Conservation (phyloP, 2,329 filamentous ascomycete species). For the Phialophora chinensis region DNA sequence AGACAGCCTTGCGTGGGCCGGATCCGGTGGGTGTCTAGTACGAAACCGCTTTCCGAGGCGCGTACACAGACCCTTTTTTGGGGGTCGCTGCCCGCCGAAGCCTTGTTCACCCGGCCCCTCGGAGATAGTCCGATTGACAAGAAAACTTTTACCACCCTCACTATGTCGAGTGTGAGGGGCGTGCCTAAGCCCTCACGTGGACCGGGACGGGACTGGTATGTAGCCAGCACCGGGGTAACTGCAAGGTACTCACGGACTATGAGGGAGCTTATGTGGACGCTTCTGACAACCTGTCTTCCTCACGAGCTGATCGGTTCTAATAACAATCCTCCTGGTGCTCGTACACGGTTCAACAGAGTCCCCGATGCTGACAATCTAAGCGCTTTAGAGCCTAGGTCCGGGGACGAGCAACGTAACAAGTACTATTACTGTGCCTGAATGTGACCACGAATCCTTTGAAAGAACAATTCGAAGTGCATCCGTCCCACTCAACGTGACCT, state of each 20-base stretch:
- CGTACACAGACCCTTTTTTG: background rate
- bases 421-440: background rate
- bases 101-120: conserved; percentile 4
- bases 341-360: background rate
- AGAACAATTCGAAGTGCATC: background rate
- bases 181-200: background rate
- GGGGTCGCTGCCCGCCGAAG: background rate
- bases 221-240: background rate
- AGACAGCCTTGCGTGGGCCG: conserved; percentile 14
- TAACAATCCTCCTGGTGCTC: background rate
- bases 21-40: background rate
- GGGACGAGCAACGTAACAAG: background rate
- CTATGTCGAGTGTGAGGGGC: background rate
- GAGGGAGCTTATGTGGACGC: background rate
- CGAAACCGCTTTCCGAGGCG: background rate
- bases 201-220: background rate
- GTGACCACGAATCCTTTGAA: background rate
- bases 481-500: background rate
- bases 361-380: background rate
- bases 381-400: background rate
- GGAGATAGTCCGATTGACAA: conserved; percentile 12
- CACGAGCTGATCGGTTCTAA: background rate
- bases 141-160: background rate
- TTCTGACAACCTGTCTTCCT: background rate
- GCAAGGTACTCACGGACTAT: background rate